These are phyloP conservation scores for Gyromitra esculenta DNA, from an alignment of 2,329 filamentous ascomycete genomes.

Conservation along the genomic window DNA sequence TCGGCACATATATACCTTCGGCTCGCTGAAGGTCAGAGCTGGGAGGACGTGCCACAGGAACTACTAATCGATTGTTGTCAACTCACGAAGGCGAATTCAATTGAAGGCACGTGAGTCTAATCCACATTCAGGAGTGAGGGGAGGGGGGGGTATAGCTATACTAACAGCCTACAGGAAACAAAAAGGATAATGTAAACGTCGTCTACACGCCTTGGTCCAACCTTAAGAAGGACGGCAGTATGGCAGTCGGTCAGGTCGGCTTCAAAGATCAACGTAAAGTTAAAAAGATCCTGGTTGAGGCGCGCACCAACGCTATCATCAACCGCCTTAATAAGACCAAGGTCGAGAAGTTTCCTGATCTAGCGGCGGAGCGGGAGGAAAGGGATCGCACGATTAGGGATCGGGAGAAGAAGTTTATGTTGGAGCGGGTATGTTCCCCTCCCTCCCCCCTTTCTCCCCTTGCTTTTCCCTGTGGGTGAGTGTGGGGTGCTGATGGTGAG, in stretches of 20 bases:
- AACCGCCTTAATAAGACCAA: conserved; percentile 99
- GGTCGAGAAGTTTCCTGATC: conserved; percentile 84
- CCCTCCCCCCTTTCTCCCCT: conserved; percentile 15
- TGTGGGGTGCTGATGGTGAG: conserved; percentile 59
- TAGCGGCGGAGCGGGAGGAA: conserved; percentile 83
- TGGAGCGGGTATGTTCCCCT: conserved; percentile 68
- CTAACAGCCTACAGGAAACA: conserved; percentile 76
- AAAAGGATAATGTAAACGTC: conserved; percentile 95
- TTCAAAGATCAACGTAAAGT: conserved; percentile 92
- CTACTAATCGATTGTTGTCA: conserved; percentile 91
- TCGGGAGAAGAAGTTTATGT: conserved; percentile 72
- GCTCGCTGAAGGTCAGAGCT: conserved; percentile 78
- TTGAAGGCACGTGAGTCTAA: conserved; percentile 73
- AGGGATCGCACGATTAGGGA: conserved; percentile 75
- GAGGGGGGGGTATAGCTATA: too few species aligned
- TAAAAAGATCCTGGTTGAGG: conserved; percentile 79
- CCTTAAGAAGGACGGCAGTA: conserved; percentile 91
- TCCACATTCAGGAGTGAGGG: not conserved
- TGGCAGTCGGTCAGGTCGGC: conserved; percentile 93
- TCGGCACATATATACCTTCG: conserved; percentile 96
- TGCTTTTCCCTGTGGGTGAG: not conserved
- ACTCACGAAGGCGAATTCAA: conserved; percentile 97
- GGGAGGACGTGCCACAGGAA: conserved; percentile 80
- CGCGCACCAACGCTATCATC: conserved; percentile 87
- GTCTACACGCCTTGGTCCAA: conserved; percentile 99